Base-by-base conservation (phyloP, 2,329 filamentous ascomycete genomes). In the Monilinia laxa region DNA sequence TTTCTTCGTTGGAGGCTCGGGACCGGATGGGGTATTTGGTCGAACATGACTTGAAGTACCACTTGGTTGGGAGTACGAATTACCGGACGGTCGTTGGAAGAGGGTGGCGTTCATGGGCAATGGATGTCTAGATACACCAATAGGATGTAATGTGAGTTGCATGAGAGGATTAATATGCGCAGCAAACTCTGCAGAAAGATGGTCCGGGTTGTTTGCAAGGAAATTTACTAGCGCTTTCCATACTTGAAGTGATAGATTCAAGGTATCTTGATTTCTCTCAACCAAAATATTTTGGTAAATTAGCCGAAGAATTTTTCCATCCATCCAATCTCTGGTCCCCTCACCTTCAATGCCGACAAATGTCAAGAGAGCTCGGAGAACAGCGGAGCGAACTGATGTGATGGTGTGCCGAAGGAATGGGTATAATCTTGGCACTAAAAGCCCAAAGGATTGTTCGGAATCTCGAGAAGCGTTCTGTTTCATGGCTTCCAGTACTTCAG, bases 341-440 rank as follows among this genome's bases (percentile, higher is more conserved):
- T 91, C 87, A 63, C 88, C 88, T 69, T 93, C 91, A 28, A 99
- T 88, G 71, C 92, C 90, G 73, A 97, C 86, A 79, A 99, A 99
- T 0, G 95, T 99, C 73, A 93, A 87, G 40, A 99, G 82, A 47
- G 95, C 95, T 74, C 96, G 92, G 57, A 99, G 83, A 4, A 99
- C 95, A 12, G 95, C 94, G 52, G 94, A 89, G 64, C 95, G 91
- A 59, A 99, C 95, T 66, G 91, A 97, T 1, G 93, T 97, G 73
- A 99, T 98, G 9, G 96, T 99, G 77, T 99, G 95, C 67, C 95
- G 90, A 55, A 99, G 81, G 83, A 99, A 99, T 3, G 94, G 94
- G 75, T 97, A 99, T 3, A 99, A 86, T 56, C 95, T 88, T 31
- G 96, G 95, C 6, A 99, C 94, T 42, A 99, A 84, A 69, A 95